Base-by-base conservation (phyloP, 2,329 filamentous ascomycete genomes). In the Fusarium lateritium region DNA sequence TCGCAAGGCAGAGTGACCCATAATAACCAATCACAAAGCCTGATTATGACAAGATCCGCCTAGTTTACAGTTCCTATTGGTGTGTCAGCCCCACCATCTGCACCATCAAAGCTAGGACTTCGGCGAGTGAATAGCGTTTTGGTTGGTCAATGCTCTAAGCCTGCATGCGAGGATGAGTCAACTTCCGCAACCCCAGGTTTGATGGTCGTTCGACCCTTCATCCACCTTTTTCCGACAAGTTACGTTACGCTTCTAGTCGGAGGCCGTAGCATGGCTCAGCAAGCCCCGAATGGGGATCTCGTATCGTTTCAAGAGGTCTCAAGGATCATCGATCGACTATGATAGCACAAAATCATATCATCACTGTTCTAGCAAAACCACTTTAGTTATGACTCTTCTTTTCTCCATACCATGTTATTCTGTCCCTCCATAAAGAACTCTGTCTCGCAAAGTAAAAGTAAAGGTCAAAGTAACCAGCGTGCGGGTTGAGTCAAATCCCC, bases 81-180 rank as follows among this genome's bases (percentile, higher is more conserved):
- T 14, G 22, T 2, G 0, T 1, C 0, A 0, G 59, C n/a, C 67
- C 76, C 77, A 72, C 73, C 53, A 34, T 28, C 53, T 70, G 71
- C 77, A 72, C 73, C 72, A 70, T 58, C 65, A 57, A 50, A 57
- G 56, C 67, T 72, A 68, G 72, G 59, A 63, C 73, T 79, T 80
- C 79, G 79, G 79, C 79, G 79, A 77, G 75, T 46, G 69, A 60
- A 61, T 43, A 47, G 61, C 51, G 42, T 60, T 45, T 43, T 74
- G 47, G 77, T 81, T 80, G 76, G 79, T 58, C 76, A 76, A 79
- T 78, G 60, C 56, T 36, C 34, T 21, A 52, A 62, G 52, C 40
- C 71, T 50, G 49, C 56, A 72, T 64, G 61, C 47, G 57, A 67
- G 64, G 64, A 69, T 79, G 77, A 79, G 69, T 79, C 76, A 78